Base-by-base conservation (phyloP, 106 monocot genomes). In the Alisma plantagoaquatica region DNA sequence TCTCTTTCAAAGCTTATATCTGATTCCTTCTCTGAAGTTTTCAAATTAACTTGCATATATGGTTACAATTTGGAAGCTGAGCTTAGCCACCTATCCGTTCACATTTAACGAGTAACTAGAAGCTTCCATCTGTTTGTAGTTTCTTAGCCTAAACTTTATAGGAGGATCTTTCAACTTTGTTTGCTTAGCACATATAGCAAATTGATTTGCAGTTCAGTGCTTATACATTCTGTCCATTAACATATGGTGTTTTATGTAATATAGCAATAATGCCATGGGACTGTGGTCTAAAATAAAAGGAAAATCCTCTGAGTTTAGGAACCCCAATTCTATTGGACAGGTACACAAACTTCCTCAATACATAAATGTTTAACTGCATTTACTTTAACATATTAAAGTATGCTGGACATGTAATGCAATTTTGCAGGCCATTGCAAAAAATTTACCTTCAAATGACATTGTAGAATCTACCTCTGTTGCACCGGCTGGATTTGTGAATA, bases 251-350 rank as follows among this genome's bases (percentile, higher is more conserved):
- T 51, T 25, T 33, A 22, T 49, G 54, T 18, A 46, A 25, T 67
- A 23, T 33, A 91, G 91, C 48, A 91, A 91, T 62, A 91, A 91
- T 75, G 84, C 91, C 0, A 91, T 91, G 91, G 65, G 81, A 8
- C 41, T 91, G 54, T 91, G 80, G 70, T 72, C 77, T 23, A 78
- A 54, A 54, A 67, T 91, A 42, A 91, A 75, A 73, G 84, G 72
- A 64, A 81, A 67, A 30, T 56, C 81, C 0, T 54, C 69, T 25
- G 77, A 81, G 48, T 91, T 75, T 55, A 81, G 35, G 61, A 80
- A 69, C 46, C 91, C 91, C 10, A 81, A 70, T 78, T 74, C 91
- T 18, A 57, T 91, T 64, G 91, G 91, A 9, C 75, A 91, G 84
- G 91, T 82, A 17, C 31, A 27, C 78, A 19, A 27, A 33, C 3